A percentile compares a stretch with the other conserved stretches of the same genome.
Evolutionary conservation across 306 rosid species (phyloP).

Genomic region (Pyrus pyrifolia): DNA sequence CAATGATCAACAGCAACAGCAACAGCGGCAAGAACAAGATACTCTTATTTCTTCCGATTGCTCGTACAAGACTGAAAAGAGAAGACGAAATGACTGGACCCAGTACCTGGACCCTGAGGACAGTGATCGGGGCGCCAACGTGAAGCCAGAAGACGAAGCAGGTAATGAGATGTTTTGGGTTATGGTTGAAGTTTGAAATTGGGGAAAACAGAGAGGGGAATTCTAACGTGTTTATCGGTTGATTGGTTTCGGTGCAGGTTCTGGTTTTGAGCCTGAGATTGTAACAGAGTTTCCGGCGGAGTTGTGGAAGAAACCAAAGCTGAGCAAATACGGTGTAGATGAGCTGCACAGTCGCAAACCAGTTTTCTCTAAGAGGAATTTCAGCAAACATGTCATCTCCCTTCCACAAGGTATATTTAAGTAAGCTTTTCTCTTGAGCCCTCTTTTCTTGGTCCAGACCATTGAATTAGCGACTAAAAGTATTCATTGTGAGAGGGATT

Average conservation of each 20-base stretch:
- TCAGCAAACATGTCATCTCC: slow-evolving; percentile 2
- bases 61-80: neutral
- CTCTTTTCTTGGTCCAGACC: neutral
- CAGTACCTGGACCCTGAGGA: slow-evolving; percentile 48
- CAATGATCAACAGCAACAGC: slow-evolving; percentile 4
- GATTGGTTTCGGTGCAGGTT: slow-evolving; percentile 16
- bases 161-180: neutral
- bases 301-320: slow-evolving; percentile 40
- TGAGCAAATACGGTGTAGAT: slow-evolving; percentile 14
- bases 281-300: slow-evolving; percentile 51
- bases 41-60: neutral
- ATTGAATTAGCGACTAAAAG: too few relatives aligned
- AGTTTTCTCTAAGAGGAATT: slow-evolving; percentile 21
- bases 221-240: neutral
- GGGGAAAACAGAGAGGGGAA: neutral
- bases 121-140: neutral
- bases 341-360: slow-evolving; percentile 18
- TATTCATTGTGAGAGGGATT: too few relatives aligned
- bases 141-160: neutral
- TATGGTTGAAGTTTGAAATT: neutral
- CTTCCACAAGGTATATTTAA: slow-evolving; percentile 27
- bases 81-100: slow-evolving; percentile 52
- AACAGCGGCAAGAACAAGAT: too few relatives aligned
- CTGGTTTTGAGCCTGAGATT: slow-evolving; percentile 38
- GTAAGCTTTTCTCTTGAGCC: neutral